A percentile compares a stretch with the other conserved stretches of the same genome.
These are phyloP conservation scores for Pseudogymnoascus verrucosus DNA, from an alignment of 2,329 filamentous ascomycete genomes.

Conservation along the genomic window DNA sequence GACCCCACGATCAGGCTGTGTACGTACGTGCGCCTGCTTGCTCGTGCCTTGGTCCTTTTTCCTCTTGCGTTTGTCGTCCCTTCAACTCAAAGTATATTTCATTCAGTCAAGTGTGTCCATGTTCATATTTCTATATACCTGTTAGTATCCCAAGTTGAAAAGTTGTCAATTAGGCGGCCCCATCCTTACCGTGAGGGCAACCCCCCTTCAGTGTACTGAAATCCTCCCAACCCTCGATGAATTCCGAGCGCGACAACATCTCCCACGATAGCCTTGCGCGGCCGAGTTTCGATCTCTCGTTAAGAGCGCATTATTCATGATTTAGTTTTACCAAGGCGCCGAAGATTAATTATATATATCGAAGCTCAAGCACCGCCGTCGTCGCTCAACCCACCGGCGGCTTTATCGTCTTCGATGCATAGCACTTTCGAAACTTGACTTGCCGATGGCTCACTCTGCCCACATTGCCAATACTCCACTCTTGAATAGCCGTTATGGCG, in stretches of 20 bases:
- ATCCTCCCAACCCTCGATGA: conserved; percentile 1
- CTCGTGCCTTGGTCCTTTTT: not conserved
- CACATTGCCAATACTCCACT: conserved; percentile 24
- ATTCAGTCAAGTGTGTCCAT: conserved; percentile 7
- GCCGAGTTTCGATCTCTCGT: conserved; percentile 3
- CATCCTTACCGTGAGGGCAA: not conserved
- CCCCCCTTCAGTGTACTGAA: not conserved
- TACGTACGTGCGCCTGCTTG: conserved; percentile 1
- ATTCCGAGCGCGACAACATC: not conserved
- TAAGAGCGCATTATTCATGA: not conserved
- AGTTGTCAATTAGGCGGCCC: not conserved
- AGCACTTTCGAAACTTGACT: not conserved
- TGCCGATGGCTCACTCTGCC: conserved; percentile 24
- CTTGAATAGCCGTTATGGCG: conserved; percentile 19
- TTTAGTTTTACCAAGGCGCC: not conserved
- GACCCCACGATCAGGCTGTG: conserved; percentile 5
- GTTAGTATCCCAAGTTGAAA: conserved; percentile 8
- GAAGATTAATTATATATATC: conserved; percentile 2
- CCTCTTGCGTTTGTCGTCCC: conserved; percentile 3
- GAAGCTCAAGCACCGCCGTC: not conserved
- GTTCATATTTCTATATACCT: conserved; percentile 7
- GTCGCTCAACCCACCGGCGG: conserved; percentile 2
- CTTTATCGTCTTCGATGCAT: not conserved
- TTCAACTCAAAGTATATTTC: not conserved
- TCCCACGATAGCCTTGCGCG: not conserved